Conservation (phyloP, 495 filamentous ascomycete genomes). For the Hypoxylon fuscum region DNA sequence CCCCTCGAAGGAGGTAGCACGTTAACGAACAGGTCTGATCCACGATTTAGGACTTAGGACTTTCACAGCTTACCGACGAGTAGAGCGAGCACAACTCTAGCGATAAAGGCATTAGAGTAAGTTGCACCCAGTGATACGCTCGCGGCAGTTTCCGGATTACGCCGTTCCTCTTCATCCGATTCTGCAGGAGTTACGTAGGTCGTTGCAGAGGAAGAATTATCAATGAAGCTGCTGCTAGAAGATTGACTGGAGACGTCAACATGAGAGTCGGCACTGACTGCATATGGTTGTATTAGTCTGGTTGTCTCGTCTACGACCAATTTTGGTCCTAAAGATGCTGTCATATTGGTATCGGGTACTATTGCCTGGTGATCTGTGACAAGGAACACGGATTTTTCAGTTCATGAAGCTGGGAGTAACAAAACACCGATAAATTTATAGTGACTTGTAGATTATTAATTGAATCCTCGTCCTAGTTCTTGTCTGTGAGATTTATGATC, state of each 20-base stretch:
- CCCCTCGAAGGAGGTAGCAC: constrained; percentile 52
- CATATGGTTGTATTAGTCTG: constrained; percentile 3
- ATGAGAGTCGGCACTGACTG: neutral
- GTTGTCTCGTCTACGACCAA: constrained; percentile 21
- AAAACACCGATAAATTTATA: neutral
- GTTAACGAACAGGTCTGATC: neutral
- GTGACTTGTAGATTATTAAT: neutral
- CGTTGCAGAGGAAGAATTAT: constrained; percentile 1
- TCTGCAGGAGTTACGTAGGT: constrained; percentile 8
- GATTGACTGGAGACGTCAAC: constrained; percentile 4
- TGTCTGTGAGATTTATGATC: neutral
- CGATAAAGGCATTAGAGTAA: constrained; percentile 27
- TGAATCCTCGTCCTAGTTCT: constrained; percentile 1
- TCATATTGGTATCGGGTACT: constrained; percentile 1
- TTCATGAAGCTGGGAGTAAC: neutral
- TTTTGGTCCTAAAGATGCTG: neutral
- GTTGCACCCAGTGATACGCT: neutral
- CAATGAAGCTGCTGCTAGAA: constrained; percentile 4
- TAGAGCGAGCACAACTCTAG: constrained; percentile 27
- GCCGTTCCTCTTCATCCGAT: constrained; percentile 26
- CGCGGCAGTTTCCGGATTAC: neutral
- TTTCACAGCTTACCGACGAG: constrained; percentile 20
- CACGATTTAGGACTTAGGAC: neutral
- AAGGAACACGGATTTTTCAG: neutral
- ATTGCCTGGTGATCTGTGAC: neutral